Evolutionary conservation across 805 yeast species (phyloP).

Genomic region (Sugiyamaella marilandica): DNA sequence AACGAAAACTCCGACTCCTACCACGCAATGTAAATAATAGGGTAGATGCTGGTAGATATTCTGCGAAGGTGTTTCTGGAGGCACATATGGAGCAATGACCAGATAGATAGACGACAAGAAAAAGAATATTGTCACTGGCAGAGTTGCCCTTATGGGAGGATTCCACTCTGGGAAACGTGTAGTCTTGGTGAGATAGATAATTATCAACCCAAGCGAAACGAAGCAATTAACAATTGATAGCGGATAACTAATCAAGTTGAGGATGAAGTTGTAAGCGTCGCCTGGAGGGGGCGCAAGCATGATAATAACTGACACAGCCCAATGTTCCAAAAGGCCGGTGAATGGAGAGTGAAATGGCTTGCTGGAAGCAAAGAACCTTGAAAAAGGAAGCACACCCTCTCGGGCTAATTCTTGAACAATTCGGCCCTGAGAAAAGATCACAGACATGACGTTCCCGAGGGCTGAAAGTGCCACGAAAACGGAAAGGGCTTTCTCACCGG

Average conservation of each 20-base stretch:
- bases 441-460: conserved; percentile 75
- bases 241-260: conserved; percentile 78
- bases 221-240: conserved; percentile 67
- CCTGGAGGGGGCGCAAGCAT: conserved; percentile 82
- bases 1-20: conserved; percentile 68
- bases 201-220: conserved; percentile 59
- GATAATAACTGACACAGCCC: conserved; percentile 67
- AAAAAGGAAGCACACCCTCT: conserved; percentile 75
- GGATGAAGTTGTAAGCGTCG: conserved; percentile 77
- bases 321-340: conserved; percentile 70
- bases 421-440: conserved; percentile 77
- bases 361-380: conserved; percentile 63
- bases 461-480: conserved; percentile 80
- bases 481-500: conserved; percentile 67
- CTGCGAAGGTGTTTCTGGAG: conserved; percentile 58
- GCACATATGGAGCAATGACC: conserved; percentile 72
- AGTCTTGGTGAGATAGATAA: conserved; percentile 50
- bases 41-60: conserved; percentile 66
- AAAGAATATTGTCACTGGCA: conserved; percentile 61
- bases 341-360: conserved; percentile 71
- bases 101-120: conserved; percentile 60
- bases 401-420: conserved; percentile 75
- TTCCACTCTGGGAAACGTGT: conserved; percentile 48
- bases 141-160: conserved; percentile 65
- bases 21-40: conserved; percentile 75